Evolutionary conservation across 192 early-diverging fungal genomes (phyloP), one percentile per base, ranked within the genome.

Genomic region (Gaertneriomyces semiglobifer): DNA sequence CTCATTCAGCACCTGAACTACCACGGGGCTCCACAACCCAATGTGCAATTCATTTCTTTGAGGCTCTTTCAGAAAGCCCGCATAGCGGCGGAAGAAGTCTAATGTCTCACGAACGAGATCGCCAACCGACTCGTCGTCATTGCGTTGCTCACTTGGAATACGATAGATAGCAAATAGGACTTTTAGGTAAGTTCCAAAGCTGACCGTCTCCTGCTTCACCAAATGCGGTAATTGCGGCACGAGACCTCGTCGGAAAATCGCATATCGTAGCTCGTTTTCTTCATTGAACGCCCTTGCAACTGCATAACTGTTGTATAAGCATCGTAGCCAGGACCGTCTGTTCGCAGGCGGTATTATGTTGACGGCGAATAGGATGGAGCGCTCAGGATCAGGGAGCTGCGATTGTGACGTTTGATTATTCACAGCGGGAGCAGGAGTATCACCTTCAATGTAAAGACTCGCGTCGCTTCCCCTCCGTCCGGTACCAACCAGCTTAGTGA

Each of bases 181-280:
- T 10, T 65, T 53, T 12, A 84, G 62, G 45, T 78, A 78, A 14
- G 72, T 74, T 5, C 69, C 66, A 20, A 82, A 53, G 45, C 71
- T 65, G 41, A 78, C 73, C 14, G 93, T 92, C 75, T 97, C 95
- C 71, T 94, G 93, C 66, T 92, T 94, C 25, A 95, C 81, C 48
- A 97, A 64, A 59, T 94, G 94, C 16, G 95, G 95, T 63, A 95
- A 69, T 46, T 93, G 91, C 16, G 90, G 87, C 83, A 94, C 93
- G 33, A 92, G 90, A 10, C 93, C 92, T 44, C 84, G 83, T 72
- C 76, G 86, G 81, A 71, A 90, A 69, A 97, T 80, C 14, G 90
- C 88, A 52, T 90, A 81, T 7, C 95, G 88, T 38, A 95, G 81
- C 46, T 88, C 84, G 51, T 74, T 81, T 69, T 92, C 83, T 52